Base-by-base conservation (phyloP, 2,329 filamentous ascomycete genomes). In the Dactylellina cionopaga region DNA sequence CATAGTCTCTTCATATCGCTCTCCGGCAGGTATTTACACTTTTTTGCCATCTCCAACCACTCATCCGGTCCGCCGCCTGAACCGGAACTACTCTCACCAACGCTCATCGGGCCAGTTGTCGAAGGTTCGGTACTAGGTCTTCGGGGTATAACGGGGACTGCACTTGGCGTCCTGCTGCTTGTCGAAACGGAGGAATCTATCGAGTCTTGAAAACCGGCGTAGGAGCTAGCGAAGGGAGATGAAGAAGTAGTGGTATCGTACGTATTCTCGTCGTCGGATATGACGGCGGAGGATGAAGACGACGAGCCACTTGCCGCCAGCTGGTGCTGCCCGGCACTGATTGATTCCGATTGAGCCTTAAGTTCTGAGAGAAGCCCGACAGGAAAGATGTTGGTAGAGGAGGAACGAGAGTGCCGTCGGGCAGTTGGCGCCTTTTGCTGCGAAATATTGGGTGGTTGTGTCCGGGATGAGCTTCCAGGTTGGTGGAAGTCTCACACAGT, bases 1-100 rank as follows among this genome's bases (percentile, higher is more conserved):
- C 95, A 99, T 51, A 99, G 86, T 81, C 96, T 91, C 85, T 99
- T 99, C 95, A 99, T 99, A 79, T 96, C 92, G 74, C 89, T 84
- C 82, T 99, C 95, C 52, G 95, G 95, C 56, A 99, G 86, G 81
- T 98, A 97, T 81, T 96, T 95, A 83, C 95, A 98, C 81, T 95
- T 91, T 82, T 96, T 97, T 44, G 95, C 95, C 81, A 96, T 91
- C 80, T 95, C 91, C 29, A 99, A 86, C 95, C 95, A 99, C 83
- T 98, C 93, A 80, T 97, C 92, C 31, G 96, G 88, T 11, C 92
- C 92, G 37, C 93, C 91, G 80, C 92, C 91, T 65, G 90, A 88
- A 75, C 88, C 91, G 68, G 95, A 94, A 76, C 97, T 87, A 75
- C 86, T 85, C 75, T 82, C 84, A 70, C 84, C 82, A 76, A 83